Conservation (phyloP, 2,329 filamentous ascomycete genomes). For the Ophiostoma ulmi region DNA sequence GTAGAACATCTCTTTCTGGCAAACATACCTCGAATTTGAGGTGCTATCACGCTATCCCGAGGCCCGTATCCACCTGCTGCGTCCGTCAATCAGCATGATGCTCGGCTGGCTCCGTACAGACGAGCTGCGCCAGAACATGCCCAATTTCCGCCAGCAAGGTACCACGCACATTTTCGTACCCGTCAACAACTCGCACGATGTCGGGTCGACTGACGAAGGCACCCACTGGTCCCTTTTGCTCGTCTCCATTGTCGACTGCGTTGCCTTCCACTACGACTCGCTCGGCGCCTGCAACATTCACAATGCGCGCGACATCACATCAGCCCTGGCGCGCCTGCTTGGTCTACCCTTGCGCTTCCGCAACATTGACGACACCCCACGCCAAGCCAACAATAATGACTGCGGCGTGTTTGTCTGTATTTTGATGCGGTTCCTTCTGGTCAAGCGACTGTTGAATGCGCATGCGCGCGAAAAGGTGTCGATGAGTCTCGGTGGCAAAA, state of each 20-base stretch:
- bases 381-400: conserved; percentile 88
- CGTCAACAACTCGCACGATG: conserved; percentile 80
- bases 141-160: conserved; percentile 59
- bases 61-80: conserved; percentile 82
- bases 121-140: conserved; percentile 45
- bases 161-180: conserved; percentile 94
- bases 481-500: conserved; percentile 85
- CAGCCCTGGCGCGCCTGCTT: conserved; percentile 65
- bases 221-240: conserved; percentile 93
- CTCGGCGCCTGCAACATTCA: conserved; percentile 68
- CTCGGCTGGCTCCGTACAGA: conserved; percentile 41
- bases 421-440: conserved; percentile 86
- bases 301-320: conserved; percentile 65
- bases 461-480: conserved; percentile 80
- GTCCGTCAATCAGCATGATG: conserved; percentile 90
- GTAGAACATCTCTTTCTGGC: conserved; percentile 94
- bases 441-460: conserved; percentile 74
- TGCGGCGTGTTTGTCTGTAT: conserved; percentile 96
- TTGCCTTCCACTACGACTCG: conserved; percentile 96
- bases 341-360: conserved; percentile 65
- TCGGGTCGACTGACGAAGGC: conserved; percentile 75
- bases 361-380: conserved; percentile 76
- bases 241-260: conserved; percentile 79
- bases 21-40: conserved; percentile 93
- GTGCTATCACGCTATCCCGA: conserved; percentile 73